phyloP scores from a whole-genome alignment of 495 filamentous ascomycete genomes.

The Penicillium ucsense region DNA sequence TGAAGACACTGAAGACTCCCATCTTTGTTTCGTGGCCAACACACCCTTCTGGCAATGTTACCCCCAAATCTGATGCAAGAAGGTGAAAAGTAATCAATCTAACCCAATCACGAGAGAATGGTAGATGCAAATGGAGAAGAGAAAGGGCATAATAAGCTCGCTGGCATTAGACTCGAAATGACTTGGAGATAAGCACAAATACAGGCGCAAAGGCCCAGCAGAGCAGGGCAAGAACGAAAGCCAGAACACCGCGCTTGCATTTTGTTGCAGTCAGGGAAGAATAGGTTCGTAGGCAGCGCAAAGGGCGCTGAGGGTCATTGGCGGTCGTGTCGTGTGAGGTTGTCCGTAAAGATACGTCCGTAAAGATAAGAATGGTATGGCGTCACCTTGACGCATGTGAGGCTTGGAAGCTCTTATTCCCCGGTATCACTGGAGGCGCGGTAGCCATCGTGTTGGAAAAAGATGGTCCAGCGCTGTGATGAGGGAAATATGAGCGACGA shows the following conservation, averaged over 20 bases:
- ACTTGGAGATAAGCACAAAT: background rate
- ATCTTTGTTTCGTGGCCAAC: too few relatives aligned
- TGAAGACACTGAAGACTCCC: too few relatives aligned
- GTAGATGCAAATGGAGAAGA: background rate
- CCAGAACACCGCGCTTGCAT: constrained; percentile 24
- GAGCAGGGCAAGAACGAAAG: constrained; percentile 14
- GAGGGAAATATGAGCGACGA: too few relatives aligned
- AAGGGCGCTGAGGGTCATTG: constrained; percentile 11
- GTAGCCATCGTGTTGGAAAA: constrained; percentile 5
- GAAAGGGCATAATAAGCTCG: background rate
- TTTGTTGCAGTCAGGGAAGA: constrained; percentile 10
- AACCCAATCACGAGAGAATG: background rate
- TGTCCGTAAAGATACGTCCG: constrained; percentile 13
- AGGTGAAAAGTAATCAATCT: too few relatives aligned
- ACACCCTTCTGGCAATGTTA: too few relatives aligned
- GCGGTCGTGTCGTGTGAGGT: constrained; percentile 24
- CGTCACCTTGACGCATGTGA: too few relatives aligned
- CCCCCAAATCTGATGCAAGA: too few relatives aligned
- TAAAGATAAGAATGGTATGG: too few relatives aligned
- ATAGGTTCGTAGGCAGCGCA: constrained; percentile 7
- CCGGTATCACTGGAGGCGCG: background rate
- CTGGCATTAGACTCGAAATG: constrained; percentile 2
- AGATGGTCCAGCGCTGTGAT: background rate
- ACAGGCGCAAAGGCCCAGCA: constrained; percentile 4
- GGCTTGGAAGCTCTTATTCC: too few relatives aligned